These are phyloP conservation scores for Calonectria multiphialidica DNA, from an alignment of 2,329 filamentous ascomycete genomes.

Conservation along the genomic window DNA sequence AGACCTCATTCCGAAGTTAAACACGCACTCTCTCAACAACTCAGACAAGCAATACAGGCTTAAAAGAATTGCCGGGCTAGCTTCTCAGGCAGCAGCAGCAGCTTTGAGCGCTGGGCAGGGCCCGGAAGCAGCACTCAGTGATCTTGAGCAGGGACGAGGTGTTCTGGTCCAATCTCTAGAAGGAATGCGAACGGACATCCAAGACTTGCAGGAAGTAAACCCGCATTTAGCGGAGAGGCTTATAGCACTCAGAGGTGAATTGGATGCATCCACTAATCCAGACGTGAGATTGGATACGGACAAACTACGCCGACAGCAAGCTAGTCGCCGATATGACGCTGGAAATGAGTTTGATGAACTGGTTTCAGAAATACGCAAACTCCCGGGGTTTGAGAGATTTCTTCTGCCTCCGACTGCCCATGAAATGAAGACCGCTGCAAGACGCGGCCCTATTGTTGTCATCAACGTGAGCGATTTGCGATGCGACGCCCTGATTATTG, in stretches of 20 bases:
- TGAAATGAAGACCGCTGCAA: neutral
- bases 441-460: neutral
- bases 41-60: neutral
- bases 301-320: neutral
- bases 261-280: neutral
- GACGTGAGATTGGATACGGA: neutral
- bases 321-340: neutral
- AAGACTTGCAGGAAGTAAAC: neutral
- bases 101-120: neutral
- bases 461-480: constrained; percentile 6
- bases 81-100: neutral
- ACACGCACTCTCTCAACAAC: neutral
- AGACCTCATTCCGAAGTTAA: neutral
- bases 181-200: neutral
- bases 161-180: neutral
- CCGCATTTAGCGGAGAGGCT: neutral
- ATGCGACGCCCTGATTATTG: constrained; percentile 18
- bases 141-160: neutral
- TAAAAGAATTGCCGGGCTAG: neutral
- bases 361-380: neutral
- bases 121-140: neutral
- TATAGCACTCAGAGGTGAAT: neutral
- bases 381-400: constrained; percentile 42
- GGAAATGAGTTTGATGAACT: neutral
- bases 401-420: constrained; percentile 19